Evolutionary conservation across 768 basidiomycete genomes (phyloP).

Genomic region (Leccinum truebloodii): DNA sequence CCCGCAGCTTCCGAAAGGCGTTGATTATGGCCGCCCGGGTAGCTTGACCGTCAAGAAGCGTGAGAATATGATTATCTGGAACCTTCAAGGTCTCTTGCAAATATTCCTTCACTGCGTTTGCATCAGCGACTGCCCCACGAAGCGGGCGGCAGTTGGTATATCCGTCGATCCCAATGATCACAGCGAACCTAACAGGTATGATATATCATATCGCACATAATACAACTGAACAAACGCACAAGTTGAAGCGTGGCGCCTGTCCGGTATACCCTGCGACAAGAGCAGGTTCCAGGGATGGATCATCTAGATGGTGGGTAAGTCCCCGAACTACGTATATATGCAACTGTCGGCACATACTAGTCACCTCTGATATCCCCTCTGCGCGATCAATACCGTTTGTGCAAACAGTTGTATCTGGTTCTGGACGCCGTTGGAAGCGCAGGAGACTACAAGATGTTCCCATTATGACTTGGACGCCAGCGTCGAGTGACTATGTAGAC

Average conservation of each 20-base stretch:
- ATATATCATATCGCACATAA: not conserved
- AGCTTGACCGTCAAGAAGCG: constrained; percentile 38
- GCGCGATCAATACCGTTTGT: too few species aligned
- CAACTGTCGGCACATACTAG: not conserved
- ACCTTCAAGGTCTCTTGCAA: constrained; percentile 32
- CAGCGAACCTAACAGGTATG: constrained; percentile 27
- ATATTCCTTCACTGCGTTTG: constrained; percentile 38
- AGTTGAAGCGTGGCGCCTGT: not conserved
- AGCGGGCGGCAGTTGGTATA: constrained; percentile 35
- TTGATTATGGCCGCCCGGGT: constrained; percentile 37
- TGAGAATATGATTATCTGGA: constrained; percentile 36
- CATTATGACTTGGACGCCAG: too few species aligned
- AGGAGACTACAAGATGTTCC: too few species aligned
- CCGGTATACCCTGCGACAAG: not conserved
- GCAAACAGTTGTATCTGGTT: too few species aligned
- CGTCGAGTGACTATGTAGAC: too few species aligned
- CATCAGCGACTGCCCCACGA: constrained; percentile 40
- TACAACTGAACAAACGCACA: not conserved
- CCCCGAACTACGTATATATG: not conserved
- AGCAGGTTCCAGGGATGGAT: not conserved
- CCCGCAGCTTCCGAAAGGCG: constrained; percentile 23
- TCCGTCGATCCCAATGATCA: constrained; percentile 46
- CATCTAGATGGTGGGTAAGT: not conserved
- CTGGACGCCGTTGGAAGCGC: too few species aligned
- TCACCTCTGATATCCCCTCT: too few species aligned